Conservation (phyloP, 768 basidiomycete genomes). For the Lanmaoa pseudosensibilis region DNA sequence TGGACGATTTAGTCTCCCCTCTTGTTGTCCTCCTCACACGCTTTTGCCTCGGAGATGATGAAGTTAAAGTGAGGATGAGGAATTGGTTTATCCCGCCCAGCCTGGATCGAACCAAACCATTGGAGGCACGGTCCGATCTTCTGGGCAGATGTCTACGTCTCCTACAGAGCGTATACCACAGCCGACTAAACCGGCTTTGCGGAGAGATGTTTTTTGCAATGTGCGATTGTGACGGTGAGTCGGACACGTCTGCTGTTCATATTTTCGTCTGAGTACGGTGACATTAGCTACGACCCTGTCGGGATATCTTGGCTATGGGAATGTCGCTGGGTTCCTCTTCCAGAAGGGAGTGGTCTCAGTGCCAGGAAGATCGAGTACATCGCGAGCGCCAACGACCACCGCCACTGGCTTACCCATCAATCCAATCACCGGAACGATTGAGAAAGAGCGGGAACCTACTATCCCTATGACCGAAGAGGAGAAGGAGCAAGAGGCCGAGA, state of each 20-base stretch:
- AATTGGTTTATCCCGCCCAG: conserved; percentile 74
- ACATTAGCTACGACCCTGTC: conserved; percentile 63
- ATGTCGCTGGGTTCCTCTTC: conserved; percentile 92
- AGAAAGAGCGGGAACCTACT: conserved; percentile 38
- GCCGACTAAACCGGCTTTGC: conserved; percentile 67
- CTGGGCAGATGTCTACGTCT: conserved; percentile 81
- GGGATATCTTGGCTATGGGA: conserved; percentile 89
- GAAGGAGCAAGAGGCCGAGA: conserved; percentile 91
- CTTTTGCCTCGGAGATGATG: conserved; percentile 64
- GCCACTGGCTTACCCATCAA: conserved; percentile 55
- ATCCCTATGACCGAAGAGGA: conserved; percentile 89
- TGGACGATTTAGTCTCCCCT: conserved; percentile 81
- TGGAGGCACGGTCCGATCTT: conserved; percentile 72
- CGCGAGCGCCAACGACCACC: conserved; percentile 36
- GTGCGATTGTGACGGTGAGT: conserved; percentile 72
- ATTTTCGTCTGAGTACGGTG: not conserved
- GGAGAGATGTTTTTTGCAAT: conserved; percentile 88
- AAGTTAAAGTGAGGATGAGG: conserved; percentile 53
- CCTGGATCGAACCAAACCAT: conserved; percentile 73
- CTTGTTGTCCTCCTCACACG: conserved; percentile 73
- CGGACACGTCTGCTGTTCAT: not conserved
- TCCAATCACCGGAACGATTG: conserved; percentile 82
- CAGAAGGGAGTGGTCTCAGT: conserved; percentile 80
- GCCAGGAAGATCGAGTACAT: conserved; percentile 40
- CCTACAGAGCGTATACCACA: conserved; percentile 71